phyloP scores from a whole-genome alignment of 495 filamentous ascomycete species.

The Xylaria venustula region DNA sequence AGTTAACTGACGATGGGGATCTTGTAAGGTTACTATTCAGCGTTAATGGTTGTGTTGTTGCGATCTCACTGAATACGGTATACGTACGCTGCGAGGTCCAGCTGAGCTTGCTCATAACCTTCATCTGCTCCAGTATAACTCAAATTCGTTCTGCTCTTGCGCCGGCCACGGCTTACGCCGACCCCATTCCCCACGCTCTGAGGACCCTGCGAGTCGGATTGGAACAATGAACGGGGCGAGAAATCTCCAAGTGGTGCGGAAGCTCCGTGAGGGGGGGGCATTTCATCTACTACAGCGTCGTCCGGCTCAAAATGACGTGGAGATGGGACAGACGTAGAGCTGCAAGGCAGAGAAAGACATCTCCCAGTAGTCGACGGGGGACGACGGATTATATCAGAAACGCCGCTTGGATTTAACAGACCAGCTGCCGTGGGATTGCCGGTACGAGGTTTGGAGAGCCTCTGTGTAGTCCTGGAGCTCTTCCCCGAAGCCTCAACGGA shows the following conservation, averaged over 20 bases:
- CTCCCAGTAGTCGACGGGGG: conserved; percentile 18
- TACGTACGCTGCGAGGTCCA: conserved; percentile 16
- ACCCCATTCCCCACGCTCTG: conserved; percentile 11
- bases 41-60: conserved; percentile 9
- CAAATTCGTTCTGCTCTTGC: conserved; percentile 15
- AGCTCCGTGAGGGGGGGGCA: background rate
- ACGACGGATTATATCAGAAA: conserved; percentile 26
- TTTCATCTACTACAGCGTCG: background rate
- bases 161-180: conserved; percentile 11
- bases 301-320: conserved; percentile 12
- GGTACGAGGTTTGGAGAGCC: conserved; percentile 49
- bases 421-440: conserved; percentile 43
- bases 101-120: conserved; percentile 17
- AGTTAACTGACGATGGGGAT: conserved; percentile 37
- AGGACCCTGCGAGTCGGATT: conserved; percentile 19
- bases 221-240: conserved; percentile 19
- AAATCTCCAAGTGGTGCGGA: conserved; percentile 8
- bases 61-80: background rate
- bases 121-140: conserved; percentile 17
- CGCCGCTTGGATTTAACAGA: conserved; percentile 39
- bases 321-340: conserved; percentile 19
- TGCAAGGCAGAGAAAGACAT: conserved; percentile 29
- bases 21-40: conserved; percentile 25
- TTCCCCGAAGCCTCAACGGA: conserved; percentile 41
- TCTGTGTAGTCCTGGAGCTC: conserved; percentile 36